phyloP scores from a whole-genome alignment of 2,329 filamentous ascomycete genomes.

The Claviceps capensis region DNA sequence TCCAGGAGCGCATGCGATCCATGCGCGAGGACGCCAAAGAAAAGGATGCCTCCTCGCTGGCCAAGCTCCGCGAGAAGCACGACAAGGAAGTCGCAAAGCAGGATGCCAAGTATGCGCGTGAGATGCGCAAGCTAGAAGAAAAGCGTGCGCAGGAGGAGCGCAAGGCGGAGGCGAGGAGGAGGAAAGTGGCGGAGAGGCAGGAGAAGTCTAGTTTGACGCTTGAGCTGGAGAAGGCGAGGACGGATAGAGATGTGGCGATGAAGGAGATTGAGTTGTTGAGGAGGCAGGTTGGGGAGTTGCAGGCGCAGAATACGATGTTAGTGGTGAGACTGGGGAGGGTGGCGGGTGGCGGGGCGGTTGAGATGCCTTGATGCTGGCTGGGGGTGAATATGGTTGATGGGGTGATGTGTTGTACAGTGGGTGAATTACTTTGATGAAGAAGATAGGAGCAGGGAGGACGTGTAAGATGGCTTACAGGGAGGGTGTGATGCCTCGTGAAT shows the following conservation, averaged over 20 bases:
- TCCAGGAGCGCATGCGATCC: constrained; percentile 32
- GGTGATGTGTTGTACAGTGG: too few species aligned
- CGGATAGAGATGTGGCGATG: constrained; percentile 38
- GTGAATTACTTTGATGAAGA: too few species aligned
- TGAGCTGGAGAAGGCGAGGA: constrained; percentile 37
- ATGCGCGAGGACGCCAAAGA: constrained; percentile 34
- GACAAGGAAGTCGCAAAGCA: constrained; percentile 50
- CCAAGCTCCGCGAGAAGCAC: constrained; percentile 50
- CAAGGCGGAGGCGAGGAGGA: constrained; percentile 39
- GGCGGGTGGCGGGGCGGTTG: constrained; percentile 8
- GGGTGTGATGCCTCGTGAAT: too few species aligned
- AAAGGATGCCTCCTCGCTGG: constrained; percentile 35
- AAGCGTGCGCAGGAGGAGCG: constrained; percentile 48
- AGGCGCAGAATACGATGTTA: constrained; percentile 45
- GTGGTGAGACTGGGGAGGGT: constrained; percentile 37
- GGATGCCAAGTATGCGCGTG: constrained; percentile 50
- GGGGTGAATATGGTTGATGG: too few species aligned
- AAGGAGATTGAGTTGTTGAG: constrained; percentile 42
- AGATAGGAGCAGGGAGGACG: too few species aligned
- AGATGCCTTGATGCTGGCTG: background rate
- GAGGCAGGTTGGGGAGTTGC: constrained; percentile 40
- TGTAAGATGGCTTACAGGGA: too few species aligned
- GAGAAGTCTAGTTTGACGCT: constrained; percentile 33
- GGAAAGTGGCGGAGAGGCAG: constrained; percentile 39
- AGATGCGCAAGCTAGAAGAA: constrained; percentile 50